Conservation (phyloP, 257 asterid species). For the Fraxinus pennsylvanica region DNA sequence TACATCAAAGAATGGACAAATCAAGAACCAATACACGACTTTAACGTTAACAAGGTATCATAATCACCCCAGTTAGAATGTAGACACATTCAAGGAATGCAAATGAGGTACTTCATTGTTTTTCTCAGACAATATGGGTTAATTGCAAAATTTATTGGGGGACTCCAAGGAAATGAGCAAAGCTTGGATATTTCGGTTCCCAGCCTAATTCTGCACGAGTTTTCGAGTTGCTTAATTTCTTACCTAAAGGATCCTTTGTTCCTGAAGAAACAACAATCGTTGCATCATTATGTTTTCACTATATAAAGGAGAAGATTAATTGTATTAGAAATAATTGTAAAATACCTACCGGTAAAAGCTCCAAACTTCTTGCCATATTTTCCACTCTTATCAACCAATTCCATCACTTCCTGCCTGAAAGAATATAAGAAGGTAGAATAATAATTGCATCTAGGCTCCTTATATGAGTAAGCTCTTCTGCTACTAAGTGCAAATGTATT, state of each 20-base stretch:
- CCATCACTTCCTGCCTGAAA: constrained; percentile 88
- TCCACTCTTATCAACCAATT: constrained; percentile 67
- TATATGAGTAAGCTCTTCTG: background rate
- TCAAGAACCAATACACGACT: too few species aligned
- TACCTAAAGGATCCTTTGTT: constrained; percentile 73
- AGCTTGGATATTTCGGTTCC: constrained; percentile 86
- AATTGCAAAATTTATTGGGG: constrained; percentile 28
- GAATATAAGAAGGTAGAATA: constrained; percentile 1
- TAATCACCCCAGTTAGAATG: too few species aligned
- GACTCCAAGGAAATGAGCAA: constrained; percentile 70
- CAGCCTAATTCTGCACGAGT: constrained; percentile 75
- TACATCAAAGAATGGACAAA: too few species aligned
- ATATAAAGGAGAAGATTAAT: background rate
- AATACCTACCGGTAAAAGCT: constrained; percentile 62
- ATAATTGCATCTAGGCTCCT: constrained; percentile 6
- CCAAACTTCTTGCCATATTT: constrained; percentile 68
- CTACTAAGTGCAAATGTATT: background rate
- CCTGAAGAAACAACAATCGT: constrained; percentile 44
- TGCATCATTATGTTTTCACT: background rate
- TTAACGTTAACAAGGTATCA: too few species aligned
- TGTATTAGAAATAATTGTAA: background rate
- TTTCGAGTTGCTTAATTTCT: constrained; percentile 76
- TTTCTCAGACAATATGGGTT: background rate
- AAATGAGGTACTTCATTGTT: too few species aligned
- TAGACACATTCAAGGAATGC: too few species aligned